Base-by-base conservation (phyloP, 2,329 filamentous ascomycete genomes). In the Clarireedia sp. region DNA sequence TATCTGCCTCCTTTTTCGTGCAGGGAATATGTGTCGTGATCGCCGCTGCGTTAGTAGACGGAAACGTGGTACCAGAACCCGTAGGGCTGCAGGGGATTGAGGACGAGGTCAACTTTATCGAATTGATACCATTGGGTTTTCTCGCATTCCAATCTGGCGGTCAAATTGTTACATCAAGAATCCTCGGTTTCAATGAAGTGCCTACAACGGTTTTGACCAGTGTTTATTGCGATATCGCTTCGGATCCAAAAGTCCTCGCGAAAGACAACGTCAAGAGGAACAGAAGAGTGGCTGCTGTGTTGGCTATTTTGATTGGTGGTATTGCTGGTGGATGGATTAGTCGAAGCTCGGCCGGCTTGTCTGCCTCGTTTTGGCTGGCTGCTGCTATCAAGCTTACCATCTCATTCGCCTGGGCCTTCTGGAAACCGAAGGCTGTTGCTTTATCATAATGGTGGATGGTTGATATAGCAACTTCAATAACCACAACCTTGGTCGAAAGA, bases 171-270 rank as follows among this genome's bases (percentile, higher is more conserved):
- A 81, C 81, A 0, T 89, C 85, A 63, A 74, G 87, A 3, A 82
- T 86, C 0, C 70, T 92, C 57, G 79, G 83, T 63, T 86, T 84
- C 66, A 83, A 82, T 56, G 81, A 83, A 2, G 72, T 92, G 19
- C 90, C 87, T 0, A 90, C 85, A 59, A 87, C 90, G 16, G 89
- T 91, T 3, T 71, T 94, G 57, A 92, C 89, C 1, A 90, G 86
- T 67, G 83, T 89, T 59, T 92, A 91, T 72, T 90, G 87, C 66
- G 89, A 92, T 67, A 66, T 92, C 19, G 89, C 89, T 62, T 86
- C 83, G 1, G 86, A 90, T 64, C 71, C 75, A 9, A 72, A 74
- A 8, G 58, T 83, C n/a, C 68, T 80, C 4, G 68, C 68, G 0
- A 57, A 57, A 29, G 66, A 73, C 12, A 78, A 81, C 55, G 68